Evolutionary conservation across 192 early-diverging fungal genomes (phyloP).

Genomic region (Borealophlyctis nickersoniae): DNA sequence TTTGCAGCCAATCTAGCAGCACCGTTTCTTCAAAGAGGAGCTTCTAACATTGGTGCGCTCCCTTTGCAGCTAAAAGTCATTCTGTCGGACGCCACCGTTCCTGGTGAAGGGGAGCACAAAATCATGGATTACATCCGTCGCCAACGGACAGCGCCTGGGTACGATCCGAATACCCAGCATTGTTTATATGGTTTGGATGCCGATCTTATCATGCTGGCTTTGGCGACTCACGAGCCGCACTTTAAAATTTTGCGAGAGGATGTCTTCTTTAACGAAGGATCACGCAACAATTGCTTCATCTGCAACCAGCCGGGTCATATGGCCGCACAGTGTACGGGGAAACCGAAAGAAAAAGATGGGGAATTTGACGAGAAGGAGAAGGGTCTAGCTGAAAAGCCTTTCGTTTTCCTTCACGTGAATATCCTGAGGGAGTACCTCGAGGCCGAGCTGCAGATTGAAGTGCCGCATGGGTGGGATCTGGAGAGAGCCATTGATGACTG

Average conservation of each 20-base stretch:
- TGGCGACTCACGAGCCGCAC: slow-evolving; percentile 95
- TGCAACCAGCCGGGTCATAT: slow-evolving; percentile 52
- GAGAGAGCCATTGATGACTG: slow-evolving; percentile 97
- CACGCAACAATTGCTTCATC: slow-evolving; percentile 41
- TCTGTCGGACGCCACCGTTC: slow-evolving; percentile 90
- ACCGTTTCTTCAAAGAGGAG: not conserved
- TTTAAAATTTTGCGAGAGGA: slow-evolving; percentile 96
- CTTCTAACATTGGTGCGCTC: not conserved
- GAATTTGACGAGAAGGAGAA: slow-evolving; percentile 44
- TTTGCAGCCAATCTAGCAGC: slow-evolving; percentile 5
- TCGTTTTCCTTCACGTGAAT: slow-evolving; percentile 73
- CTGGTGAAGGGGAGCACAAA: slow-evolving; percentile 99
- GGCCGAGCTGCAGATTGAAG: slow-evolving; percentile 72
- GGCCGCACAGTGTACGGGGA: slow-evolving; percentile 44
- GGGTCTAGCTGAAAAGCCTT: slow-evolving; percentile 39
- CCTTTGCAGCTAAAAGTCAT: slow-evolving; percentile 70
- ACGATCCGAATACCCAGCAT: slow-evolving; percentile 86
- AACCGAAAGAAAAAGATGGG: slow-evolving; percentile 51
- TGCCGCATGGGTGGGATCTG: slow-evolving; percentile 64
- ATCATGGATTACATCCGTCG: slow-evolving; percentile 98
- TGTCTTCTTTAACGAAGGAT: slow-evolving; percentile 69
- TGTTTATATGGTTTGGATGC: slow-evolving; percentile 98
- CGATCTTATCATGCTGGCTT: slow-evolving; percentile 95
- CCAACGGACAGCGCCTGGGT: slow-evolving; percentile 73
- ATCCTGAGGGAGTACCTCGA: slow-evolving; percentile 91